Percentiles rank a stretch among this genome's conserved stretches.
Conservation (phyloP, 352 stramenopile genomes). For the Pythium aquatile region DNA sequence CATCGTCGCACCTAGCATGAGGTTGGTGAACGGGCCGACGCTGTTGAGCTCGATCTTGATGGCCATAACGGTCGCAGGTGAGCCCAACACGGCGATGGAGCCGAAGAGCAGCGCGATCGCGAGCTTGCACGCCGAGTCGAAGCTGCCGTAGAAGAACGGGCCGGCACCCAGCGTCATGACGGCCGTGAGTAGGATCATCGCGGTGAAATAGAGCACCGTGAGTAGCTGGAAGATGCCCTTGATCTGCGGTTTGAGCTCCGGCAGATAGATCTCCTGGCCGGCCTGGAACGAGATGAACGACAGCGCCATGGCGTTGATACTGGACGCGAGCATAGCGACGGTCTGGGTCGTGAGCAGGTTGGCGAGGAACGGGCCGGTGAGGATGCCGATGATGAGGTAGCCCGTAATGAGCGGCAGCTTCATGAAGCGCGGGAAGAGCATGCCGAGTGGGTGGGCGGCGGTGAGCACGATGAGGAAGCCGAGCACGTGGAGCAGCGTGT, state of each 20-base stretch:
- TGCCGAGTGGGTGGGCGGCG: constrained; percentile 52
- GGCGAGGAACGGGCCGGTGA: constrained; percentile 53
- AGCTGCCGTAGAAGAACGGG: constrained; percentile 62
- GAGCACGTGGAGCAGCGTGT: constrained; percentile 47
- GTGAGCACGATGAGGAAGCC: constrained; percentile 58
- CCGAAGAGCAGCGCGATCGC: constrained; percentile 63
- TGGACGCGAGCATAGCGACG: constrained; percentile 45
- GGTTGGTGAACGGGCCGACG: constrained; percentile 58
- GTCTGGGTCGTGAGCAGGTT: constrained; percentile 40
- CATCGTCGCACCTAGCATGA: constrained; percentile 63
- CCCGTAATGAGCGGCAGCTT: constrained; percentile 63
- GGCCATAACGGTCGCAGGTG: constrained; percentile 55
- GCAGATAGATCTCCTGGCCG: constrained; percentile 69
- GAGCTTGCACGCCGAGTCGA: constrained; percentile 43
- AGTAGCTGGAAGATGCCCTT: constrained; percentile 59
- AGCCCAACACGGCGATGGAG: constrained; percentile 58
- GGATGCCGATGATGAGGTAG: constrained; percentile 58
- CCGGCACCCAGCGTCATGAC: constrained; percentile 40
- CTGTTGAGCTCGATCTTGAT: constrained; percentile 73
- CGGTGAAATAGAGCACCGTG: constrained; percentile 43
- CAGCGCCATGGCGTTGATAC: constrained; percentile 59
- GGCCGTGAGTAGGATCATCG: constrained; percentile 52
- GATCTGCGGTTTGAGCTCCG: constrained; percentile 59
- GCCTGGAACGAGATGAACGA: constrained; percentile 80
- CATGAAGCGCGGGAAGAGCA: constrained; percentile 58